Percentiles rank a stretch among this genome's conserved stretches.
phyloP scores from a whole-genome alignment of 2,329 filamentous ascomycete species.

The Huntiella bhutanensis region DNA sequence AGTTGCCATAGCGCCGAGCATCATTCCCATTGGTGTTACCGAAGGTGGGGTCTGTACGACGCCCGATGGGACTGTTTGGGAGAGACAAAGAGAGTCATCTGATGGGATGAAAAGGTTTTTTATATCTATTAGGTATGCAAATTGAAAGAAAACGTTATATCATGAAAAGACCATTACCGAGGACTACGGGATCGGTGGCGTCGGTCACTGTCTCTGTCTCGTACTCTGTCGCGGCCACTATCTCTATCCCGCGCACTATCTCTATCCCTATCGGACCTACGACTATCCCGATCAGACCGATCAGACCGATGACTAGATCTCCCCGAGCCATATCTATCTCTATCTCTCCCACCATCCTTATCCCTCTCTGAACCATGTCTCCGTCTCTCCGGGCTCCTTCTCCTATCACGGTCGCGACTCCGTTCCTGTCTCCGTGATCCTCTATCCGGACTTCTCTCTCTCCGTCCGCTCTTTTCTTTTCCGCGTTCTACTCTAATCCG shows the following conservation, averaged over 20 bases:
- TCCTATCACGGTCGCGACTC: conserved; percentile 17
- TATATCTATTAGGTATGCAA: no score
- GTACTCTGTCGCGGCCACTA: neutral
- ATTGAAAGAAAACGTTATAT: no score
- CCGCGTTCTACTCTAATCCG: conserved; percentile 30
- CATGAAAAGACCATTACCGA: no score
- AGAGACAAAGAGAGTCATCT: no score
- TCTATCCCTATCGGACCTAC: neutral
- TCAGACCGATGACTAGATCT: neutral
- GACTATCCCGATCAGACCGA: conserved; percentile 2
- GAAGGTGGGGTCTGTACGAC: no score
- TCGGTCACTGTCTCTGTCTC: neutral
- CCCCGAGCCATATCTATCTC: neutral
- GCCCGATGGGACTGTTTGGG: no score
- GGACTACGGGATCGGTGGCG: no score
- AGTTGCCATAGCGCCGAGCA: no score
- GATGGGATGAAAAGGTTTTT: no score
- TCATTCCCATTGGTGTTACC: no score
- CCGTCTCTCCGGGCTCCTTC: conserved; percentile 3
- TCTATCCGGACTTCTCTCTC: neutral
- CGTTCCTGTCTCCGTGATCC: conserved; percentile 19
- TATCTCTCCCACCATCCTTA: conserved; percentile 4
- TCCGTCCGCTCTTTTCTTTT: conserved; percentile 13
- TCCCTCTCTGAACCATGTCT: conserved; percentile 2
- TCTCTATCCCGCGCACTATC: neutral